phyloP scores from a whole-genome alignment of 106 monocot species.

The Dendrobium nobile region DNA sequence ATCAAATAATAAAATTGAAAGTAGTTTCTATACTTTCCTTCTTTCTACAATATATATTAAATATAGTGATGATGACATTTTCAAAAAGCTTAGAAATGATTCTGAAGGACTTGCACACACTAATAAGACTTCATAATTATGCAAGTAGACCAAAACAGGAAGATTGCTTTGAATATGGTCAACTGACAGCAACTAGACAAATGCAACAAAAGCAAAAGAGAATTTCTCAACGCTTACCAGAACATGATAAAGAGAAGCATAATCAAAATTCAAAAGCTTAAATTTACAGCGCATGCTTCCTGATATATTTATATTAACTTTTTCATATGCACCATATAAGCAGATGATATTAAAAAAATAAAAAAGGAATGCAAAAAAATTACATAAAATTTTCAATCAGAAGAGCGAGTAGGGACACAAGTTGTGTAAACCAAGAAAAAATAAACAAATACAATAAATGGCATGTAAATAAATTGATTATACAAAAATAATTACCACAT shows the following conservation, averaged over 20 bases:
- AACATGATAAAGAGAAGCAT: not conserved
- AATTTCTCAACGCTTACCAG: not conserved
- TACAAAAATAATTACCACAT: slow-evolving; percentile 36
- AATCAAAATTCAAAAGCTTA: not conserved
- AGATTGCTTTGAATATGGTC: not conserved
- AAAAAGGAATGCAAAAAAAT: not conserved
- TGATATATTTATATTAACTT: not conserved
- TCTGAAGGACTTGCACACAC: not conserved
- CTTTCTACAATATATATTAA: too few relatives aligned
- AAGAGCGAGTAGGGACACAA: not conserved
- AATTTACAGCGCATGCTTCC: not conserved
- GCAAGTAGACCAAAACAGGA: not conserved
- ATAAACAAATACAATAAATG: not conserved
- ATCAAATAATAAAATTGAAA: too few relatives aligned
- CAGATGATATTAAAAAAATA: not conserved
- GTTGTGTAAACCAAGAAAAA: not conserved
- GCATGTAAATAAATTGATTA: not conserved
- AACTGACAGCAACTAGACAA: not conserved
- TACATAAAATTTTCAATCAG: not conserved
- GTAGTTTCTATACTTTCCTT: too few relatives aligned
- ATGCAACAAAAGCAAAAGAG: too few relatives aligned
- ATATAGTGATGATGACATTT: not conserved
- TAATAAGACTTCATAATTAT: not conserved
- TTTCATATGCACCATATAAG: not conserved
- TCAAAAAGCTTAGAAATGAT: not conserved